Evolutionary conservation across 495 filamentous ascomycete species (phyloP), one percentile per base, ranked within the genome.

Genomic region (Aspergillus diversus): DNA sequence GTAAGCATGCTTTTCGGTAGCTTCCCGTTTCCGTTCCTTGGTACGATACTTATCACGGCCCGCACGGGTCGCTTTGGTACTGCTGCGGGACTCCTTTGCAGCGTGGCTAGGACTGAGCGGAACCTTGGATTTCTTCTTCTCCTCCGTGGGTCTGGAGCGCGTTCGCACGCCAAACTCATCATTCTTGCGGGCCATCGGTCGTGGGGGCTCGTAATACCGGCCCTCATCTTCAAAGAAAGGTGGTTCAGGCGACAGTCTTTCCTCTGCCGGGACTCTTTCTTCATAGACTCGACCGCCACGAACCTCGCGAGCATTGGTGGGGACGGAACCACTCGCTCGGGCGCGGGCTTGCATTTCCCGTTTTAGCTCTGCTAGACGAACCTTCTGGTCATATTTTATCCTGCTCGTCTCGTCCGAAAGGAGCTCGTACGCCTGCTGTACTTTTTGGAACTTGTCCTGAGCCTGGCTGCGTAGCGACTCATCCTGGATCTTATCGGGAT

Each of bases 401-500:
- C 92, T 83, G 62, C 86, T 85, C 4, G 77, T 79, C 33, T 93
- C 89, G 71, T 97, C 90, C 70, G 87, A 92, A 49, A 99, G 85
- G 13, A 96, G 80, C 76, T 98, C 95, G 73, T 96, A 99, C 51
- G 95, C 92, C 64, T 93, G 85, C 74, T 97, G 94, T 35, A 98
- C 92, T 74, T 88, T 89, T 75, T 97, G 92, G 73, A 97, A 99
- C 77, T 96, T 86, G 60, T 91, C 87, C 60, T 87, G 84, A 71
- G 93, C 95, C 65, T 84, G 77, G 56, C 77, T 79, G 60, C 88
- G 88, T 57, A 83, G 77, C 33, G 88, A 81, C 66, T 88, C 83
- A 63, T 96, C 90, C 68, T 92, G 86, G 54, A 97, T 86, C 80
- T 98, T 98, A 82, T 99, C 95, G 35, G 95, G 95, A 72, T 99